Evolutionary conservation across 176 grass and related monocot genomes (phyloP).

Genomic region (Oryza australiensis): DNA sequence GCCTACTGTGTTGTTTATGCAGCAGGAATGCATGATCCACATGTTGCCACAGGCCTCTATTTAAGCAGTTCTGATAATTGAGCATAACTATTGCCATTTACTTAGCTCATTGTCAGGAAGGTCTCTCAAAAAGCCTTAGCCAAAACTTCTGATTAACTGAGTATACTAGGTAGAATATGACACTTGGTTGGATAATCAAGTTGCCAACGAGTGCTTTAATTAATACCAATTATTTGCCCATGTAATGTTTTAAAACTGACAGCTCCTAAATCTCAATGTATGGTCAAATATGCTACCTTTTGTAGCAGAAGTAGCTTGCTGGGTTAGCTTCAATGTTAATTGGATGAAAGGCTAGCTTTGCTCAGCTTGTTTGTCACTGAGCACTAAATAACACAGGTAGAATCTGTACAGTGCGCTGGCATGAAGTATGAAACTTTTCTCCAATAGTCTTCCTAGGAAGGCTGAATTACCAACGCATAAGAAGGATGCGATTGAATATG

Average conservation of each 20-base stretch:
- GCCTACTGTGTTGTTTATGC: not conserved
- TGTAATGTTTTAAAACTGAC: not conserved
- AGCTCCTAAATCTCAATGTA: not conserved
- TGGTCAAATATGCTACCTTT: constrained; percentile 1
- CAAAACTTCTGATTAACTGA: too few relatives aligned
- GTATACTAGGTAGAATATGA: not conserved
- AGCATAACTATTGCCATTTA: not conserved
- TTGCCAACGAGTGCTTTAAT: not conserved
- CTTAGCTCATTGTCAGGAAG: not conserved
- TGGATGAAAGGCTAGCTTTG: not conserved
- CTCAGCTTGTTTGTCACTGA: not conserved
- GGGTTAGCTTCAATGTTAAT: not conserved
- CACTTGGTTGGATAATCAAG: constrained; percentile 17
- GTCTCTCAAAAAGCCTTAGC: not conserved
- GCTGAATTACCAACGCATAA: not conserved
- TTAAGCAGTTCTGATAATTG: not conserved
- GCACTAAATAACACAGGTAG: not conserved
- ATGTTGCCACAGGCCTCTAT: not conserved
- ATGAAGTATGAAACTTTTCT: not conserved
- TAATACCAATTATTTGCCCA: not conserved
- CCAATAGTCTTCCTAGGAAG: not conserved
- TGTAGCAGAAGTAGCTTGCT: not conserved
- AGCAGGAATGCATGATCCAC: not conserved
- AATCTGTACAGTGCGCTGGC: not conserved
- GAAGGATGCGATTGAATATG: not conserved